Base-by-base conservation (phyloP, 2,329 filamentous ascomycete species). In the Rhytidhysteron rufulum region DNA sequence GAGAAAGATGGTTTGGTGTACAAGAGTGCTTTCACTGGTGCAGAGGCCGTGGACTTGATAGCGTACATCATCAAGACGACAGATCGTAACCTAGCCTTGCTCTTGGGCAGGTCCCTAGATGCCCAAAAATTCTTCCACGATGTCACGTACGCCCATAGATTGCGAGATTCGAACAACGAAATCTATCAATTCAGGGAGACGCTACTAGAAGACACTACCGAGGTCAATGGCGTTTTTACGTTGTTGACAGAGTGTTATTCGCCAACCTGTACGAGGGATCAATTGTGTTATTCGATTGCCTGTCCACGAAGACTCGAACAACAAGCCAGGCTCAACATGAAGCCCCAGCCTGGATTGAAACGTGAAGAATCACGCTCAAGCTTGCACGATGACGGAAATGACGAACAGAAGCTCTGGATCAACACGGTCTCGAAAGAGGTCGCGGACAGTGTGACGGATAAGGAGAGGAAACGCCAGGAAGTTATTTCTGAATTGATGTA, bases 111-210 rank as follows among this genome's bases (percentile, higher is more conserved):
- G 60, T 89, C 93, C 31, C 72, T 98, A 45, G 93, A 98, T 68
- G 93, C 93, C 18, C 93, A 98, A 62, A 97, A 97, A 64, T 96
- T 95, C 71, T 98, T 98, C 63, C 93, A 98, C 70, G 93, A 98
- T 74, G 93, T 97, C 37, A 96, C 91, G 1, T 98, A 98, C 66
- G 91, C 96, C 55, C 93, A 98, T 66, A 81, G 93, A 34, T 72
- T 98, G 55, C 86, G 93, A 66, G 93, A 98, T 66, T 94, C 91
- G n/a, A 80, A 84, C 30, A 85, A 84, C 37, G 93, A 98, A 67
- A 86, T 98, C 65, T 98, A 97, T 65, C 91, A 97, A 62, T 98
- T 98, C 68, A 83, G 86, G 53, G 91, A 97, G 69, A 94, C 85
- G 3, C 76, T 97, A 64, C 85, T 90, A 69, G 91, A 97, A 54